Evolutionary conservation across 352 stramenopile species (phyloP), one percentile per base, ranked within the genome.

Genomic region (Globisporangium echinulatum): DNA sequence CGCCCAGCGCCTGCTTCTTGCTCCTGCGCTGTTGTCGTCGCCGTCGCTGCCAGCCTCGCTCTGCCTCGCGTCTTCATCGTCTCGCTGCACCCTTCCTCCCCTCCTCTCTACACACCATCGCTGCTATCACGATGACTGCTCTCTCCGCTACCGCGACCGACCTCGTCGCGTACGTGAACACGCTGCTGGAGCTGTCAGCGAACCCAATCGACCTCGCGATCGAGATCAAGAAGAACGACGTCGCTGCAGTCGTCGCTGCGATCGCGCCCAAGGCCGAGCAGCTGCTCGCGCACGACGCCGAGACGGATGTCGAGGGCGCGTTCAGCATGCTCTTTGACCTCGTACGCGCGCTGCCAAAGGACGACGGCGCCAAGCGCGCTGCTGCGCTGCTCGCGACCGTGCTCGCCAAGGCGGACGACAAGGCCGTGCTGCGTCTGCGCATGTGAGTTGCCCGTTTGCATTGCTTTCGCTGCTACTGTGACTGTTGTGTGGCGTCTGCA

Each of bases 131-230:
- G 5, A 63, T 63, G 58, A 42, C 50, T 17, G 17, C 56, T 6
- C 19, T 63, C 14, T 25, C 58, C 36, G 61, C 56, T 33, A 61
- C 58, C 50, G 73, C 76, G 52, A 70, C 79, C 56, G 74, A 92
- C 58, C 75, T 94, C 62, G 70, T 88, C 59, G 58, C 79, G 56
- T 91, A 90, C 63, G 82, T 90, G 60, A 86, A 86, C 70, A 88
- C 83, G 71, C 80, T 94, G 52, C 69, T 92, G 43, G 75, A 77
- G 51, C 61, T 75, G 57, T 63, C 67, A 6, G 58, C 58, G 15
- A 58, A 14, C 6, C 44, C 59, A 46, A 61, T 81, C 44, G 82
- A 92, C 50, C 52, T 90, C 5, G 61, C 77, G 4, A 58, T 9
- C 8, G 75, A 88, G 50, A 80, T 88, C 50, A 86, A 90, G 67